Evolutionary conservation across 768 basidiomycete genomes (phyloP), one percentile per base, ranked within the genome.

Genomic region (Panus rudis): DNA sequence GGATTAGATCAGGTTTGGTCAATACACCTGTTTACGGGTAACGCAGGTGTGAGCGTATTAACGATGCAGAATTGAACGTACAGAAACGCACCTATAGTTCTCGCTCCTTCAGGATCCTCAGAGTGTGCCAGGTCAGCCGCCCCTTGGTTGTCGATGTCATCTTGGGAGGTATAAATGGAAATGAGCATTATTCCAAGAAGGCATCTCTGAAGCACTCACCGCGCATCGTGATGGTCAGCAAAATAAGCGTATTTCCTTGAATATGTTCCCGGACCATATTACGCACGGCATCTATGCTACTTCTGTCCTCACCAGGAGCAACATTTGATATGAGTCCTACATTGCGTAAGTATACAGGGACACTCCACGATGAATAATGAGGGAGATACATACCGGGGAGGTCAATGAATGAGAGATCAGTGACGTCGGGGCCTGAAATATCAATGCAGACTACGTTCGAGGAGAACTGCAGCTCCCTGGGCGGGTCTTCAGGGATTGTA

Each of bases 81-180:
- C n/a, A 68, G n/a, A n/a, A n/a, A n/a, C n/a, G 13, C 47, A 82
- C 84, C 84, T n/a, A 87, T 80, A 0, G 84, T 88, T 3, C 82
- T 68, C 35, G 67, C 68, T 0, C 84, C 83, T 1, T 71, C 59
- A 0, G 76, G 73, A 47, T 86, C 84, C 31, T 70, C 61, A 12
- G 64, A 40, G 49, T 76, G 79, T 0, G 81, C 77, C 0, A 87
- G 63, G n/a, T 71, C 63, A 43, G 79, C 76, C 0, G 85, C 84
- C 0, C 79, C 81, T 56, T 87, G 84, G 30, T 84, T 88, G 49
- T 86, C 81, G 11, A 82, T 81, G 48, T 88, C 84, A 44, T 82
- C 84, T 87, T n/a, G n/a, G n/a, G n/a, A n/a, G n/a, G n/a, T n/a
- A n/a, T n/a, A 37, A 7, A 16, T 33, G 28, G 20, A 12, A 24